A percentile compares a stretch with the other conserved stretches of the same genome.
Conservation (phyloP, 164 flowering plant species). For the Nymphaea thermarum region DNA sequence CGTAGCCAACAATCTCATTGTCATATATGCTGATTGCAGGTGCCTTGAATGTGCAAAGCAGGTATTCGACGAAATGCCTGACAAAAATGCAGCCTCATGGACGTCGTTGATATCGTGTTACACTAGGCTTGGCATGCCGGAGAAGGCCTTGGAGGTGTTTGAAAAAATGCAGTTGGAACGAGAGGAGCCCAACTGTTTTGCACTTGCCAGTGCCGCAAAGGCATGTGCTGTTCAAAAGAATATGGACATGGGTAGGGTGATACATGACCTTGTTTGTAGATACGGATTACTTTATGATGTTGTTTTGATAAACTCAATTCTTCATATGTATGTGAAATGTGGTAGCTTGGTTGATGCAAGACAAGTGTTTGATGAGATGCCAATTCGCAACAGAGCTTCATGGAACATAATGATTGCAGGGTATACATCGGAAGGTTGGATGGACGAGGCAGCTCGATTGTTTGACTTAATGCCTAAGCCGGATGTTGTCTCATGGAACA, state of each 20-base stretch:
- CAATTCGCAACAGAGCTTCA: constrained; percentile 5
- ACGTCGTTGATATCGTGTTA: constrained; percentile 17
- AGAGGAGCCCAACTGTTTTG: constrained; percentile 15
- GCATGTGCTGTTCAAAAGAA: constrained; percentile 14
- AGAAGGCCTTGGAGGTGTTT: constrained; percentile 11
- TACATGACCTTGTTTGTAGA: constrained; percentile 9
- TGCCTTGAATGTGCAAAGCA: constrained; percentile 6
- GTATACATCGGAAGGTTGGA: constrained; percentile 12
- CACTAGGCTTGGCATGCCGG: constrained; percentile 10
- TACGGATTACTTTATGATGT: constrained; percentile 9
- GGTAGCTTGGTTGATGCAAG: constrained; percentile 15
- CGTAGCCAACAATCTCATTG: constrained; percentile 14
- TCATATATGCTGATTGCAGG: constrained; percentile 12
- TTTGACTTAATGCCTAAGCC: constrained; percentile 16
- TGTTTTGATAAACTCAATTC: constrained; percentile 17
- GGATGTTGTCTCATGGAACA: constrained; percentile 21
- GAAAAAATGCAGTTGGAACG: constrained; percentile 6
- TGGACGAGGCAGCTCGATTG: constrained; percentile 17
- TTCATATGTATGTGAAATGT: constrained; percentile 24
- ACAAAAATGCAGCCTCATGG: constrained; percentile 22
- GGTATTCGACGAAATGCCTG: constrained; percentile 15
- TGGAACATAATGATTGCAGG: constrained; percentile 23
- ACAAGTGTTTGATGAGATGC: constrained; percentile 13
- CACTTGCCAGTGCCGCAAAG: constrained; percentile 15
- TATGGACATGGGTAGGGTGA: constrained; percentile 15